Base-by-base conservation (phyloP, 179 eudicot genomes). In the Silene coronaria region DNA sequence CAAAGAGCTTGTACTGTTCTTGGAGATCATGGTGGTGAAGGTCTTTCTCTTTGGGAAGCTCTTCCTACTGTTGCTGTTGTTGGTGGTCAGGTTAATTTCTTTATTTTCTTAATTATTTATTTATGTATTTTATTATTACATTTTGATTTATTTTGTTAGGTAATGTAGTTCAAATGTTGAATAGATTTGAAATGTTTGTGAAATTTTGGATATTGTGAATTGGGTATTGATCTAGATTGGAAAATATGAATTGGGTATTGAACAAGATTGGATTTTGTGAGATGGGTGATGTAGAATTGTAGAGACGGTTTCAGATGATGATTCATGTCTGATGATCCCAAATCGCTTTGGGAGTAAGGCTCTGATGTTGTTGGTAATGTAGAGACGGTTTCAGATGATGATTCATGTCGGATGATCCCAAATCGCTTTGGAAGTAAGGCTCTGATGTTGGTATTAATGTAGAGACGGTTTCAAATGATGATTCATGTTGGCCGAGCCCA, bases 11-110 rank as follows among this genome's bases (percentile, higher is more conserved):
- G 96, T 73, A 94, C 97, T 42, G 90, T 91, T 19, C 91, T 92
- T 17, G 98, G 98, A 0, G 98, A 94, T 76, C 85, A 90, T 75
- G 98, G 97, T 13, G 98, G 97, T 42, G 96, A 79, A 62, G 87
- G 82, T 46, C 86, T 91, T 5, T 89, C 98, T 67, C 90, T 90
- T 51, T 91, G 97, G 97, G 97, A 95, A 60, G 95, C 97, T 76
- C 97, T 92, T 36, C 97, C 99, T 67, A 87, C 97, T 30, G 97
- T 92, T 36, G 97, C 97, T 51, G 97, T 92, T 46, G 97, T 95
- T 75, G 97, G 97, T 72, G 97, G 99, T 5, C 99, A 95, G 97
- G 97, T 92, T n/a, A 62, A 17, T 16, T 55, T 57, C 45, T 22
- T 24, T 16, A 13, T 74, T 2, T 48, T 72, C 45, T 8, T 13